Evolutionary conservation across 1,284 basidiomycete genomes (phyloP).

Genomic region (Flammula alnicola): DNA sequence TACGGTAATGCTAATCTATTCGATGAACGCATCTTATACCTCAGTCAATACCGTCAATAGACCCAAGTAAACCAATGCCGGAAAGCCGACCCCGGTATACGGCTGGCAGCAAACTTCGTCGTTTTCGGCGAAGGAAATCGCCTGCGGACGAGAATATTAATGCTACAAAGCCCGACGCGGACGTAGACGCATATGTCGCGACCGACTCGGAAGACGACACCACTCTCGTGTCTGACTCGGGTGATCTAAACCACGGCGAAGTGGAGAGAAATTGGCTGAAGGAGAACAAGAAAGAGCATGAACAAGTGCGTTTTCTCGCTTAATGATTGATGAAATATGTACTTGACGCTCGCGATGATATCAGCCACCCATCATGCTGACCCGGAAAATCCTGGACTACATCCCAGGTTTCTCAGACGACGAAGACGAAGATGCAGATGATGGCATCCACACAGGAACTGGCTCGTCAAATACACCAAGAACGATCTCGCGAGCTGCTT

Average conservation of each 20-base stretch:
- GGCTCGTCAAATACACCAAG: too few species aligned
- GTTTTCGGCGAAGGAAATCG: not conserved
- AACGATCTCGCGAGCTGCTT: not conserved
- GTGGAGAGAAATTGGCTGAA: not conserved
- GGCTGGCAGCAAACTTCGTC: not conserved
- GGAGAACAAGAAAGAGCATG: not conserved
- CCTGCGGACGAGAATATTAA: not conserved
- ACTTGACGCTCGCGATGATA: not conserved
- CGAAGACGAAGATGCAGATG: not conserved
- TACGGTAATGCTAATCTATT: not conserved
- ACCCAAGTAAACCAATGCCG: not conserved
- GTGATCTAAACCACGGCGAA: not conserved
- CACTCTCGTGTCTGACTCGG: slow-evolving; percentile 7
- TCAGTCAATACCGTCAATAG: not conserved
- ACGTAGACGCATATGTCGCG: not conserved
- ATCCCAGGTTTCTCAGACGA: slow-evolving; percentile 2
- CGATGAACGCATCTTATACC: not conserved
- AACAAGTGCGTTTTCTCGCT: not conserved
- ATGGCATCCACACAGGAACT: too few species aligned
- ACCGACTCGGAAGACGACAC: slow-evolving; percentile 11
- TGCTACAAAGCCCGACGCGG: not conserved
- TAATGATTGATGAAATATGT: not conserved
- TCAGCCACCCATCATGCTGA: not conserved
- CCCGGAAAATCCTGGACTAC: slow-evolving; percentile 3
- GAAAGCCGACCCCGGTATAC: not conserved